Evolutionary conservation across 2,329 filamentous ascomycete genomes (phyloP).

Genomic region (Aspergillus eucalypticola): DNA sequence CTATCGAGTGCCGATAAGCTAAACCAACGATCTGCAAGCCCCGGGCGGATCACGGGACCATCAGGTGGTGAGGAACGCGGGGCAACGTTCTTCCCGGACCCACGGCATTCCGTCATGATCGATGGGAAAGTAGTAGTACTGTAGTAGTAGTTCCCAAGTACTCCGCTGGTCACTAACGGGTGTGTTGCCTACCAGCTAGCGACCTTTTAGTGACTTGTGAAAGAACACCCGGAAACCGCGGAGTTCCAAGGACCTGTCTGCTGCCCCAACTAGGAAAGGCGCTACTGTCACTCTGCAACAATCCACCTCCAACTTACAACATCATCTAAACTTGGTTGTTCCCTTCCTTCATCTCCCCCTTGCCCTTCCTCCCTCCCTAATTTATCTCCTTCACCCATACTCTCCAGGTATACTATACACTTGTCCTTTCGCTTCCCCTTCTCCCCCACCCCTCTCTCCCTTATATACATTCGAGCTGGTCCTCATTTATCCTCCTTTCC

Average conservation of each 20-base stretch:
- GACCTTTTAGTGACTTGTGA: no score
- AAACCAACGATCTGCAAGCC: neutral
- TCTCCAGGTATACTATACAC: neutral
- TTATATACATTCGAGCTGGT: conserved; percentile 5
- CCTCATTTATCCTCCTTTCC: conserved; percentile 1
- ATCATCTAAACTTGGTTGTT: neutral
- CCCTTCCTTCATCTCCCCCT: neutral
- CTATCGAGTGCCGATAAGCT: neutral
- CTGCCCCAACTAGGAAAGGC: no score
- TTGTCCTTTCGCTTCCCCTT: neutral
- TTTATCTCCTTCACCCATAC: no score
- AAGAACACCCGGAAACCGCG: no score
- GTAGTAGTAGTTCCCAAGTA: neutral
- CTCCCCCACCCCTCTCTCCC: neutral
- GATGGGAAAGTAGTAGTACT: neutral
- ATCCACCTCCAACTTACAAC: neutral
- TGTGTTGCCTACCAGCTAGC: neutral
- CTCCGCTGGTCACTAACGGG: neutral
- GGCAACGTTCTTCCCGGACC: conserved; percentile 12
- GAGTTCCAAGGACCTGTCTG: no score
- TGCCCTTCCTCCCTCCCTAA: neutral
- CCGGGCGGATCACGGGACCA: neutral
- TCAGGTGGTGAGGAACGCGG: conserved; percentile 1
- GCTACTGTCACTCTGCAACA: no score
- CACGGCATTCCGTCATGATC: conserved; percentile 7